Evolutionary conservation across 2,329 filamentous ascomycete genomes (phyloP), one percentile per base, ranked within the genome.

Genomic region (Aspergillus carbonarius): DNA sequence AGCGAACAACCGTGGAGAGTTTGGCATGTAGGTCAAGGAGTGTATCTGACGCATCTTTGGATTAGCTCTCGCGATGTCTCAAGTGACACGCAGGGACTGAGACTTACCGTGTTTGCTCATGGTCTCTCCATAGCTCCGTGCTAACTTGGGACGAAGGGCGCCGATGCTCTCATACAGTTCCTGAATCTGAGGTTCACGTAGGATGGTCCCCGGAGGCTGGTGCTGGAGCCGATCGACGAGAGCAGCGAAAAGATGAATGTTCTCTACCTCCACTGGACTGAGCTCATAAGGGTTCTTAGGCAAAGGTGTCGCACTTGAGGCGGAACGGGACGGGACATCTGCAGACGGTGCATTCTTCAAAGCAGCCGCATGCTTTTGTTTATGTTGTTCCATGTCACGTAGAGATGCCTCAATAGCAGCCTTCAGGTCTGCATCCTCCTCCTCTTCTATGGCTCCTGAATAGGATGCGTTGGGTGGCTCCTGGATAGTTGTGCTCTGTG

Each of bases 151-250:
- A 51, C 95, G 85, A 62, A 99, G 79, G 15, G 92, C 84, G n/a
- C 93, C 92, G 68, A 99, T 98, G 68, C 93, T 96, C 71, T 98
- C 95, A 73, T 99, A 99, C 4, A 99, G 81, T 76, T 99, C 95
- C 75, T 99, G 95, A 52, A 99, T 97, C 73, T 98, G 95, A 1
- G 95, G 95, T 70, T 99, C 95, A 50, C 95, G 85, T n/a, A 99
- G 78, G 54, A 99, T 97, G 0, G 95, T 98, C 0, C 95, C 95
- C 0, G 93, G 93, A 0, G 95, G 91, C 69, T 99, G 95, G 59
- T 96, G 95, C 73, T 98, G 93, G 40, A 99, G 79, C 34, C 96
- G 87, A 72, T 99, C 95, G 10, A 99, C 95, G 37, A 99, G 79
- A 0, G 95, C 97, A 0, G 95, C 84, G 71, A 99, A 98, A 1